A percentile compares a stretch with the other conserved stretches of the same genome.
Evolutionary conservation across 129 eudicot species (phyloP).

Genomic region (Tagetes erecta): DNA sequence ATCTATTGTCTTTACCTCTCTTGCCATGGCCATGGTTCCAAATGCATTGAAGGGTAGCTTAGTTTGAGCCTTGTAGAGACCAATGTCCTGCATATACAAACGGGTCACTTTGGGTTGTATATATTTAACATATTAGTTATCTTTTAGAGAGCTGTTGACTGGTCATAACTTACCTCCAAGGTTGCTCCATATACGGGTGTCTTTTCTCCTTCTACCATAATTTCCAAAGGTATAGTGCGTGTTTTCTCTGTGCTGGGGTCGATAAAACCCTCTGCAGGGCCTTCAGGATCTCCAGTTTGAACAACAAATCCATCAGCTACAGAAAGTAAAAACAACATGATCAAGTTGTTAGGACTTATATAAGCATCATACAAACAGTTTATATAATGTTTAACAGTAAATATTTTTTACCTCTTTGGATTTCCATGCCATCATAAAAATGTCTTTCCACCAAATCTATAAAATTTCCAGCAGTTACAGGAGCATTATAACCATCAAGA

Average conservation of each 20-base stretch:
- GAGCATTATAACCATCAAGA: conserved; percentile 95
- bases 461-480: conserved; percentile 96
- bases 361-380: background rate
- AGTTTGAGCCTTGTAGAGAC: conserved; percentile 97
- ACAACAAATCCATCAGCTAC: conserved; percentile 98
- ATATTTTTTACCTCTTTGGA: conserved; percentile 70
- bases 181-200: conserved; percentile 85
- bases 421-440: conserved; percentile 99
- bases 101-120: background rate
- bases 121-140: background rate
- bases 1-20: conserved; percentile 59
- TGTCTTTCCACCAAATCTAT: conserved; percentile 95
- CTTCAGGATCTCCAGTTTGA: conserved; percentile 98
- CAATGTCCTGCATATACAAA: conserved; percentile 72
- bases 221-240: conserved; percentile 85
- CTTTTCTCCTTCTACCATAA: conserved; percentile 91
- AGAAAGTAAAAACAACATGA: conserved; percentile 21
- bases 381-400: background rate
- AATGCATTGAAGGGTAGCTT: conserved; percentile 96
- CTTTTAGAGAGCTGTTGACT: background rate
- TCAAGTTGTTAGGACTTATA: conserved; percentile 11
- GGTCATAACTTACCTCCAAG: conserved; percentile 70
- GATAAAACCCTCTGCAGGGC: conserved; percentile 97
- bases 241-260: conserved; percentile 97
- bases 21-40: conserved; percentile 99